phyloP scores from a whole-genome alignment of 192 early-diverging fungal species.

The Kappamyces sp. region DNA sequence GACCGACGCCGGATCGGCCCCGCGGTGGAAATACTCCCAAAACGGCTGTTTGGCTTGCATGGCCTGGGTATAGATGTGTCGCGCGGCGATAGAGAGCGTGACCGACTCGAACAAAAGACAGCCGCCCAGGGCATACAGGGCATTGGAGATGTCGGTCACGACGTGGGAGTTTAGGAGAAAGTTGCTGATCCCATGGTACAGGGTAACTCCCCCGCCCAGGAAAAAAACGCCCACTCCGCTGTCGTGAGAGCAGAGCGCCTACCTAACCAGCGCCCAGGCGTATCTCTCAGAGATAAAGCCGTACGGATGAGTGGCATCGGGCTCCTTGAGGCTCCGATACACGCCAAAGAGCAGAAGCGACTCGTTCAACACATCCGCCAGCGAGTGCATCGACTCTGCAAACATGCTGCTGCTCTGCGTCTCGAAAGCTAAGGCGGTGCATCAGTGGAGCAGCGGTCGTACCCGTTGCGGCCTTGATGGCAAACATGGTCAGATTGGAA shows the following conservation, averaged over 20 bases:
- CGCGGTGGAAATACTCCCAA: constrained; percentile 34
- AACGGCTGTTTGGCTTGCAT: constrained; percentile 25
- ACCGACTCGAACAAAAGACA: constrained; percentile 43
- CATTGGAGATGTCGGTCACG: constrained; percentile 34
- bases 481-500: too few species aligned
- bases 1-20: constrained; percentile 51
- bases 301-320: constrained; percentile 47
- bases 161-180: constrained; percentile 31
- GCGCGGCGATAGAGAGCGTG: constrained; percentile 40
- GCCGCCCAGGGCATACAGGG: constrained; percentile 33
- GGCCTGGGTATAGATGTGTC: constrained; percentile 36
- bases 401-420: too few species aligned
- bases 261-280: constrained; percentile 54
- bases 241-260: too few species aligned
- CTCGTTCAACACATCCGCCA: constrained; percentile 36
- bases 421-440: too few species aligned
- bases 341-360: constrained; percentile 30
- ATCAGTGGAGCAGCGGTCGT: too few species aligned
- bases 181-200: constrained; percentile 50
- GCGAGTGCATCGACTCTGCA: constrained; percentile 37
- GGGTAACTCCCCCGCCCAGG: constrained; percentile 46
- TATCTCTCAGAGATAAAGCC: constrained; percentile 49
- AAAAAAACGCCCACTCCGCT: constrained; percentile 48
- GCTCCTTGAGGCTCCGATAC: constrained; percentile 32
- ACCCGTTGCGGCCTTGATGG: too few species aligned